phyloP scores from a whole-genome alignment of 2,329 filamentous ascomycete genomes.

The Verruconis gallopava region DNA sequence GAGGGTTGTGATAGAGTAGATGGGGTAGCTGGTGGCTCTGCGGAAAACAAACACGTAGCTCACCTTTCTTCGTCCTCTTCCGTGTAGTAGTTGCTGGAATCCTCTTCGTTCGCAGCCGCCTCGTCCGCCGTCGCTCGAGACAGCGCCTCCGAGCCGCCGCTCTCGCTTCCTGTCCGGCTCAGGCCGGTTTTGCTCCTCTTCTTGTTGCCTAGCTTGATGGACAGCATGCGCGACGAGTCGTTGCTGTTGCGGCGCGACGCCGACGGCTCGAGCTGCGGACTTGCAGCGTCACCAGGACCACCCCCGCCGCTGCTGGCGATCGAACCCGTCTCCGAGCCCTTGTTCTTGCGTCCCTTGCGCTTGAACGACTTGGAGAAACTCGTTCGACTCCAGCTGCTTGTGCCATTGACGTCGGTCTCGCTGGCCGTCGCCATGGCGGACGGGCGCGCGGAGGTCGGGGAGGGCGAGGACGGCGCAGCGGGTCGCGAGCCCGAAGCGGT shows the following conservation, averaged over 20 bases:
- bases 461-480: too few species aligned
- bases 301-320: conserved; percentile 15
- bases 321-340: conserved; percentile 6
- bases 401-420: not conserved
- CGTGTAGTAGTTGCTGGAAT: conserved; percentile 8
- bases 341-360: not conserved
- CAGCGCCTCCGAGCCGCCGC: not conserved
- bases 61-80: conserved; percentile 7
- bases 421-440: not conserved
- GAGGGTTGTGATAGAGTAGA: too few species aligned
- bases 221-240: not conserved
- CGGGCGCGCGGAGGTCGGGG: too few species aligned
- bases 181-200: not conserved
- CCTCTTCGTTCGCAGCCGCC: not conserved
- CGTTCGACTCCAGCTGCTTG: conserved; percentile 2
- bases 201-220: not conserved
- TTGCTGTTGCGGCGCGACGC: conserved; percentile 23
- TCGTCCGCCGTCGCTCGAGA: not conserved
- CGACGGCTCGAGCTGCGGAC: conserved; percentile 35
- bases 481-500: too few species aligned
- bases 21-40: too few species aligned
- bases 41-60: too few species aligned
- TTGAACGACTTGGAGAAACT: conserved; percentile 8
- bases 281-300: conserved; percentile 34
- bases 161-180: not conserved